These are phyloP conservation scores for Neurospora sp. DNA, from an alignment of 495 filamentous ascomycete genomes.

Conservation along the genomic window DNA sequence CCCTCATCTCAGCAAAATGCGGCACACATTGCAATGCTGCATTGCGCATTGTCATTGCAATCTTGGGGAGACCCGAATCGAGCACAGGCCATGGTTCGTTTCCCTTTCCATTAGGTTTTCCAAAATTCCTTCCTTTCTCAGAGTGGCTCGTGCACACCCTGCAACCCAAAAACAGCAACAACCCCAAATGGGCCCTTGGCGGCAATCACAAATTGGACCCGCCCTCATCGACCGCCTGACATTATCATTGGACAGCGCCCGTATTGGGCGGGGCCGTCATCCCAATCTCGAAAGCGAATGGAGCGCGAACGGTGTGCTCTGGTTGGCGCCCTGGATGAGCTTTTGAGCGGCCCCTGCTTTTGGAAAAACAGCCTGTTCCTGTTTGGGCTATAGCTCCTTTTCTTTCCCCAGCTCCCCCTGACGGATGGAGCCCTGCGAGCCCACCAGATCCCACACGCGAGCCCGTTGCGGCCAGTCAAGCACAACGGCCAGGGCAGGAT, in stretches of 20 bases:
- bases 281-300: slow-evolving; percentile 10
- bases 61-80: background rate
- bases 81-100: background rate
- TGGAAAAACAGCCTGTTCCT: background rate
- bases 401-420: background rate
- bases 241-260: slow-evolving; percentile 4
- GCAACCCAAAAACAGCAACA: background rate
- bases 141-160: background rate
- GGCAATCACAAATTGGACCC: slow-evolving; percentile 16
- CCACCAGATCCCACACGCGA: background rate
- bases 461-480: background rate
- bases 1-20: background rate
- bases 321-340: background rate
- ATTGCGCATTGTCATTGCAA: background rate
- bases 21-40: background rate
- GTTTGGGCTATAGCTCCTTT: background rate
- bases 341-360: background rate
- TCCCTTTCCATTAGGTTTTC: background rate
- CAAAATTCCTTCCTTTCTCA: background rate
- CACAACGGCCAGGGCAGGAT: background rate
- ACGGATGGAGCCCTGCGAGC: background rate
- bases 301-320: background rate
- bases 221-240: background rate
- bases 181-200: slow-evolving; percentile 1
- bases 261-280: slow-evolving; percentile 9